Conservation (phyloP, 2,329 filamentous ascomycete genomes). For the Penicillium griseofulvum region DNA sequence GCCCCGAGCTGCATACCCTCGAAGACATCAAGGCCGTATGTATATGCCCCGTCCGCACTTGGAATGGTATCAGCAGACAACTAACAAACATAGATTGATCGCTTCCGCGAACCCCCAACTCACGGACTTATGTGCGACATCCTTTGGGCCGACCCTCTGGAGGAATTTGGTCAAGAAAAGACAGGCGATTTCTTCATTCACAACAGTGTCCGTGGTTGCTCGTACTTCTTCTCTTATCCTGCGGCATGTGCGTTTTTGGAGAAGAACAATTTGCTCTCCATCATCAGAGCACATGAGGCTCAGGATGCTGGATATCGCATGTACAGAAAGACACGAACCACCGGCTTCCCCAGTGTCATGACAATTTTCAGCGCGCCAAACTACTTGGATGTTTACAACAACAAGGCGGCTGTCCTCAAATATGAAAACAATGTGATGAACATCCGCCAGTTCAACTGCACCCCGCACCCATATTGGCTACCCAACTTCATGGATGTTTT, state of each 20-base stretch:
- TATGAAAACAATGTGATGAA: slow-evolving; percentile 99
- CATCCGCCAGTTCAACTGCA: slow-evolving; percentile 99
- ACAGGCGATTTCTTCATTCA: slow-evolving; percentile 96
- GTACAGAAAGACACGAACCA: slow-evolving; percentile 98
- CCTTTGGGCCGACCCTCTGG: slow-evolving; percentile 94
- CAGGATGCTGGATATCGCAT: slow-evolving; percentile 98
- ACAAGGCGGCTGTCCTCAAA: slow-evolving; percentile 97
- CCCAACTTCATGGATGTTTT: slow-evolving; percentile 99
- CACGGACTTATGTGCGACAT: slow-evolving; percentile 99
- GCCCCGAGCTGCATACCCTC: slow-evolving; percentile 90
- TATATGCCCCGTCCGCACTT: slow-evolving; percentile 12
- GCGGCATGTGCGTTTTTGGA: slow-evolving; percentile 96
- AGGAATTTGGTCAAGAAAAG: slow-evolving; percentile 99
- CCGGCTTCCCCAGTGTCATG: slow-evolving; percentile 98
- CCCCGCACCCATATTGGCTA: slow-evolving; percentile 97
- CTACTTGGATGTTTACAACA: slow-evolving; percentile 99
- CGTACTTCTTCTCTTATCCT: slow-evolving; percentile 98
- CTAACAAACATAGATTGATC: slow-evolving; percentile 68
- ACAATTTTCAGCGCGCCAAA: slow-evolving; percentile 99
- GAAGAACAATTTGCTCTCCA: slow-evolving; percentile 96
- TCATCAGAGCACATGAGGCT: slow-evolving; percentile 96
- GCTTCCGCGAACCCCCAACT: slow-evolving; percentile 94
- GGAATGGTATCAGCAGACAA: neutral
- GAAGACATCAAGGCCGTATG: slow-evolving; percentile 87
- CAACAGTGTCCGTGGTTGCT: slow-evolving; percentile 97